Evolutionary conservation across 352 stramenopile genomes (phyloP).

Genomic region (Aphanomyces stellatus): DNA sequence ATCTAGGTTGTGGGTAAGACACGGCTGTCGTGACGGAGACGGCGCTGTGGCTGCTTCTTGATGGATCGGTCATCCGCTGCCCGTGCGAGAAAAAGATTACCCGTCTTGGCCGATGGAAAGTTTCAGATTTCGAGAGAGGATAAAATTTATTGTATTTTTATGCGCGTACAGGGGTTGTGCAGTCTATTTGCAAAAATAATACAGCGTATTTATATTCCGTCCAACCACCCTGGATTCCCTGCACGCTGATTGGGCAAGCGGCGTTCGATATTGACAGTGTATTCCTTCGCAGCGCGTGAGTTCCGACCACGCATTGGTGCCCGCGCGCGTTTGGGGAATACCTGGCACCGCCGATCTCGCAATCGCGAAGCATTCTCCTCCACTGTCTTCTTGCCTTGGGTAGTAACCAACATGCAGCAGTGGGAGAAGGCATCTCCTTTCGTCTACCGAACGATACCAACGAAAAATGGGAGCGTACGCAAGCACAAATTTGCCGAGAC

Average conservation of each 20-base stretch:
- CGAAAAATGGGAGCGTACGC: too few relatives aligned
- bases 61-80: not conserved
- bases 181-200: not conserved
- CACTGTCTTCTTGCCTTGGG: not conserved
- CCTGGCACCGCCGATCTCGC: not conserved
- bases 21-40: not conserved
- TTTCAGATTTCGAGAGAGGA: not conserved
- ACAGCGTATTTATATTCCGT: not conserved
- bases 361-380: not conserved
- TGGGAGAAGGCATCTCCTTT: too few relatives aligned
- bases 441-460: too few relatives aligned
- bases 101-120: not conserved
- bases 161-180: not conserved
- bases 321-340: too few relatives aligned
- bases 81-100: not conserved
- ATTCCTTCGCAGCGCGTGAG: not conserved
- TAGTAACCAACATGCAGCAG: not conserved
- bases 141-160: not conserved
- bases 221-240: not conserved
- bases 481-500: too few relatives aligned
- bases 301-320: too few relatives aligned
- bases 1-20: constrained; percentile 32
- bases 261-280: not conserved
- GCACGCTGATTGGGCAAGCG: not conserved
- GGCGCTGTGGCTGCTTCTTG: not conserved